Conservation (phyloP, 2,329 filamentous ascomycete species). For the Botrytis squamosa region DNA sequence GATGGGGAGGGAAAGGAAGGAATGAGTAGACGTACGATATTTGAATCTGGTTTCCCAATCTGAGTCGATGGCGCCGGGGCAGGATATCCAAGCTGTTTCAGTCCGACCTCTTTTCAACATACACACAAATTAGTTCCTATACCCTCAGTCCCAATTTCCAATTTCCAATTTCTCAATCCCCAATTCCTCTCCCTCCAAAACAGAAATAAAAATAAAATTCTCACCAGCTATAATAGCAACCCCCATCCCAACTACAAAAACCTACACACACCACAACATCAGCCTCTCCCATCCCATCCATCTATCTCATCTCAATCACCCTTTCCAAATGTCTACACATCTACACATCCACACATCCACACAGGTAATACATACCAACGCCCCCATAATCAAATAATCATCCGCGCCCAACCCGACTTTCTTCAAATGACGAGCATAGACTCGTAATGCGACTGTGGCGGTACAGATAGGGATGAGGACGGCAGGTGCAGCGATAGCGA, state of each 20-base stretch:
- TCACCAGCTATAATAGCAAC: constrained; percentile 16
- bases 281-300: neutral
- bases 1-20: no score
- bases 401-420: constrained; percentile 15
- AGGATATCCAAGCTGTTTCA: constrained; percentile 16
- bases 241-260: constrained; percentile 19
- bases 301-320: neutral
- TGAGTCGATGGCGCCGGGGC: neutral
- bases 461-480: constrained; percentile 13
- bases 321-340: no score
- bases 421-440: constrained; percentile 6
- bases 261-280: neutral
- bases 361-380: constrained; percentile 1
- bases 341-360: no score
- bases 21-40: neutral
- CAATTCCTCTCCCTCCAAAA: no score
- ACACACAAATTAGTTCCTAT: neutral
- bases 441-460: neutral
- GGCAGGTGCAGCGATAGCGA: constrained; percentile 6
- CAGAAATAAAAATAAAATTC: neutral
- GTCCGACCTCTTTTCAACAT: neutral
- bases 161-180: no score
- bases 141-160: no score
- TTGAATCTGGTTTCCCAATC: constrained; percentile 16
- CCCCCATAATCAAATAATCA: constrained; percentile 19